A percentile compares a stretch with the other conserved stretches of the same genome.
These are phyloP conservation scores for Ascoidea tarda DNA, from an alignment of 805 yeast genomes.

Conservation along the genomic window DNA sequence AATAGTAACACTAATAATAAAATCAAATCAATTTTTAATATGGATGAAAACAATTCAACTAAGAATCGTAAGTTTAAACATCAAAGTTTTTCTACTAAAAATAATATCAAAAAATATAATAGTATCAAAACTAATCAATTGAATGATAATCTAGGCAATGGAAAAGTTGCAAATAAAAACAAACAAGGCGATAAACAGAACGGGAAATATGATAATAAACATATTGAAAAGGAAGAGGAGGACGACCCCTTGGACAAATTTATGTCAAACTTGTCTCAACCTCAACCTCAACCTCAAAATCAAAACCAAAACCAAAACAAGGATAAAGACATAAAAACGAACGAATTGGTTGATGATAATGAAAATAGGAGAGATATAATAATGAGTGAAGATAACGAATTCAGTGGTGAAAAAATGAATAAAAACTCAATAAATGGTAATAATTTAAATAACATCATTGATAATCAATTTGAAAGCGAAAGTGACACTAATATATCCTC, in stretches of 20 bases:
- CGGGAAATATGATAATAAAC: neutral
- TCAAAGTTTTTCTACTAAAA: neutral
- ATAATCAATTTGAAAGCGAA: constrained; percentile 2
- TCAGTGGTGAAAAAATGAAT: neutral
- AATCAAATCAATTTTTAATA: neutral
- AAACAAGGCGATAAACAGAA: neutral
- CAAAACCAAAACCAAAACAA: neutral
- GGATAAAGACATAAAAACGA: neutral
- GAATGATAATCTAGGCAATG: too few relatives aligned
- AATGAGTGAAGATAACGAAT: neutral
- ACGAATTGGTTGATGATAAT: neutral
- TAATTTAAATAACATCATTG: constrained; percentile 4
- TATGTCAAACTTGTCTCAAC: neutral
- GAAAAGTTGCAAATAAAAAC: neutral
- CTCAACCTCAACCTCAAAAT: neutral
- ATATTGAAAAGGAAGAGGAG: neutral
- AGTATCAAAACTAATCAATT: too few relatives aligned
- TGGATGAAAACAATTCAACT: too few relatives aligned
- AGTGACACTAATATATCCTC: constrained; percentile 1
- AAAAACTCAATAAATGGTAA: neutral
- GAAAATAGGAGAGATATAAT: neutral
- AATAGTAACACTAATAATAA: neutral
- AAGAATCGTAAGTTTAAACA: too few relatives aligned
- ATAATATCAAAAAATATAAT: too few relatives aligned
- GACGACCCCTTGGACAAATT: constrained; percentile 3